A percentile compares a stretch with the other conserved stretches of the same genome.
These are phyloP conservation scores for Eremochloa ophiuroides DNA, from an alignment of 176 grass and related monocot genomes.

Conservation along the genomic window DNA sequence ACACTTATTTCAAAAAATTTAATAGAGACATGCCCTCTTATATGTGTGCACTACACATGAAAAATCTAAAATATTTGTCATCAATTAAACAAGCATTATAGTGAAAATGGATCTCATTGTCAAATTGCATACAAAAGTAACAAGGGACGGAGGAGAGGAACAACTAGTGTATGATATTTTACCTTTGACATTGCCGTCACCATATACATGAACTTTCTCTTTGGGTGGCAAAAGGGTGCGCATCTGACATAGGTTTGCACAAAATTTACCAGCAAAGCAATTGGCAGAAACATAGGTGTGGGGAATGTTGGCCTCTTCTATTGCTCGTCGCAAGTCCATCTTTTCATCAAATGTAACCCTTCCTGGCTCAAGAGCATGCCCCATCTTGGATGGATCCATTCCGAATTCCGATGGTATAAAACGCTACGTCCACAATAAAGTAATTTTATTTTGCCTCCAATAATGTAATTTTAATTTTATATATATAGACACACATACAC, in stretches of 20 bases:
- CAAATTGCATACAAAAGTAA: too few relatives aligned
- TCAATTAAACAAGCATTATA: too few relatives aligned
- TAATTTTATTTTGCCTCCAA: too few relatives aligned
- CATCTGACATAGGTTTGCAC: conserved; percentile 40
- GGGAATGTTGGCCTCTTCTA: conserved; percentile 52
- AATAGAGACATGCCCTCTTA: too few relatives aligned
- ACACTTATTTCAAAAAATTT: too few relatives aligned
- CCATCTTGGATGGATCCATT: conserved; percentile 50
- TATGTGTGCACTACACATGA: too few relatives aligned
- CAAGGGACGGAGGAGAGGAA: too few relatives aligned
- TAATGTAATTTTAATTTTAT: too few relatives aligned
- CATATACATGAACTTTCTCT: conserved; percentile 40
- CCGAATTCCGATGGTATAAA: conserved; percentile 75
- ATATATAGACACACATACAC: too few relatives aligned
- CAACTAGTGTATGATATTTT: background rate
- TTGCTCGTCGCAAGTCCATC: conserved; percentile 41
- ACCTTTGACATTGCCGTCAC: conserved; percentile 46
- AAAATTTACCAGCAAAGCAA: conserved; percentile 32
- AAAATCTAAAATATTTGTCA: too few relatives aligned
- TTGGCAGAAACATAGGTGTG: conserved; percentile 59
- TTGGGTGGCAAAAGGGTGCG: conserved; percentile 41
- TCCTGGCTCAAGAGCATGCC: conserved; percentile 46
- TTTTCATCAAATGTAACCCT: conserved; percentile 40
- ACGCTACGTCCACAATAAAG: background rate
- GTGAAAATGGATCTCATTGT: too few relatives aligned